Base-by-base conservation (phyloP, 495 filamentous ascomycete genomes). In the Penicillium herquei region DNA sequence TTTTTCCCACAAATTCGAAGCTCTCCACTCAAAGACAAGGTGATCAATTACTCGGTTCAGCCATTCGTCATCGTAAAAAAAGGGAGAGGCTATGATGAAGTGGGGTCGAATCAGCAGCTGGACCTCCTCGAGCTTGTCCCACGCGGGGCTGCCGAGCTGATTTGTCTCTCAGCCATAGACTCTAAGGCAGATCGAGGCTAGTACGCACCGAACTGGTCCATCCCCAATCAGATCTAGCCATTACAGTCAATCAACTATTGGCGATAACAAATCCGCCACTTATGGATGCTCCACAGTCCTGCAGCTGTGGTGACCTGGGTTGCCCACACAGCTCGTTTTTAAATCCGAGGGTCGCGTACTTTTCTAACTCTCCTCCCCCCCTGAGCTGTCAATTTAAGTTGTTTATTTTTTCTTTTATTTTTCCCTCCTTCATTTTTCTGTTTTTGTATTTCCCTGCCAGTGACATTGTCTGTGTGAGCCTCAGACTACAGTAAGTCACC, bases 221-320 rank as follows among this genome's bases (percentile, higher is more conserved):
- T 54, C 43, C 35, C 55, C 57, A 59, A 57, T 57, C 48, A 57
- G 43, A 61, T 62, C 55, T 33, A 40, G 44, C 44, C 46, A 16
- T 37, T 26, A 26, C 54, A 61, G 44, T 63, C 65, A 65, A 66
- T 68, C 62, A 68, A 55, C 62, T 68, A 68, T 63, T 68, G 59
- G 59, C 40, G 62, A 68, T 68, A 68, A 65, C 65, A 57, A 65
- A 68, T 65, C 65, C 65, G 59, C 65, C 65, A 65, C 58, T 30
- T 32, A 39, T 42, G 58, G 9, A 43, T 11, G 56, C 59, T 63
- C 65, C 65, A 68, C 65, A 63, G 65, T 65, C 59, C 40, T 61
- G 65, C 65, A 67, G 58, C 52, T 55, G 51, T 51, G 49, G 26
- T 60, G 62, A 62, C 57, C 52, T 62, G 55, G 59, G 48, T 56